Evolutionary conservation across 2,329 filamentous ascomycete genomes (phyloP), one percentile per base, ranked within the genome.

Genomic region (Penicillium corylophilum): DNA sequence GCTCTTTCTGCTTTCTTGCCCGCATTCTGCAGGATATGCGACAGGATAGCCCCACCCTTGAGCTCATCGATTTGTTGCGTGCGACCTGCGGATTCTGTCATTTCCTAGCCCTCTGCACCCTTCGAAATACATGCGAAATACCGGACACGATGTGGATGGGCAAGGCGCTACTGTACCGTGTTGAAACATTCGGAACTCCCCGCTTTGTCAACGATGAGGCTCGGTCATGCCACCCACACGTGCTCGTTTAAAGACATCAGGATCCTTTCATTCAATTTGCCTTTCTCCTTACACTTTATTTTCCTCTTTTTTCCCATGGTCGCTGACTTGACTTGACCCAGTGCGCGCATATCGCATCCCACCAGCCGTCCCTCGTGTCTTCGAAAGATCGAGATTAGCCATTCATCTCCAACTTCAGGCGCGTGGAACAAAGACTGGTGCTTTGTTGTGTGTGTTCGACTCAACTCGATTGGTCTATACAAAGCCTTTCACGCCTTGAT

Each of bases 351-450:
- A 55, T 48, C 52, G 44, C 55, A 50, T 52, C 15, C 24, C 33
- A 23, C 33, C 38, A 44, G 42, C 49, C 44, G 26, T 41, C 43
- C 45, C 47, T 46, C 40, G 29, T 22, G 31, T 48, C 42, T 36
- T 53, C 26, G 22, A 51, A 45, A 46, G 29, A 54, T 54, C 29
- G 44, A 54, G 42, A 48, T 43, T 49, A 44, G 18, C 28, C 35
- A 28, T 46, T 40, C 12, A 24, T 38, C 39, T 41, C 23, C 36
- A 47, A 44, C 38, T 28, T 48, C 33, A 41, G 55, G 26, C 44
- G 43, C 41, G 50, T 50, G 55, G 16, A 53, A 52, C 47, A 54
- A 55, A 62, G 55, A 60, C 59, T 45, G 53, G 51, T 50, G 49
- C 52, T 58, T 59, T 53, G 48, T 56, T 33, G 50, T 56, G 43